These are phyloP conservation scores for Saccharomyces hybrid DNA, from an alignment of 1,139 yeast species.

Conservation along the genomic window DNA sequence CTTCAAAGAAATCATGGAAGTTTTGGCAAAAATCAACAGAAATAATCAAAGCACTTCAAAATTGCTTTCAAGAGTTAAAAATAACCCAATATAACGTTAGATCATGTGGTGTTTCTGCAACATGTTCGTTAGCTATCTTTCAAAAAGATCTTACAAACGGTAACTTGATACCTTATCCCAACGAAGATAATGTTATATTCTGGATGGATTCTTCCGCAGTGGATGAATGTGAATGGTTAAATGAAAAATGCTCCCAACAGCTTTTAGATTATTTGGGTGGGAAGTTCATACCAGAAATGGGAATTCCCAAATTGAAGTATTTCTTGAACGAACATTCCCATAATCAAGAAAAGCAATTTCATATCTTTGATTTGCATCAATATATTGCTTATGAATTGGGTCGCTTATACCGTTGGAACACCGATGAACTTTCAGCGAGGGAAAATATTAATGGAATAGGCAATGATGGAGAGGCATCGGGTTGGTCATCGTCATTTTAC, in stretches of 20 bases:
- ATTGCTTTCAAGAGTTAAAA: constrained; percentile 17
- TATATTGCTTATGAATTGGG: constrained; percentile 39
- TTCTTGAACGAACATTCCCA: constrained; percentile 26
- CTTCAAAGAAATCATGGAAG: constrained; percentile 17
- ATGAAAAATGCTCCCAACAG: constrained; percentile 18
- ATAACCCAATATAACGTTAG: constrained; percentile 11
- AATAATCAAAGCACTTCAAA: constrained; percentile 29
- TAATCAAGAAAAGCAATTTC: constrained; percentile 8
- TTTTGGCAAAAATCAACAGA: constrained; percentile 41
- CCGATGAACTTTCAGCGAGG: neutral
- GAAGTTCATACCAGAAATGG: constrained; percentile 47
- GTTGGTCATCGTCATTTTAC: constrained; percentile 38
- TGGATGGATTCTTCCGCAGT: constrained; percentile 54
- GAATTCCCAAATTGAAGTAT: constrained; percentile 43
- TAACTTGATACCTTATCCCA: constrained; percentile 20
- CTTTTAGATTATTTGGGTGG: constrained; percentile 37
- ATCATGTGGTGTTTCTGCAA: constrained; percentile 38
- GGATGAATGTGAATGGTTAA: constrained; percentile 33
- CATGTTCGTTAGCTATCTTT: constrained; percentile 47
- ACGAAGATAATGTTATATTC: constrained; percentile 39
- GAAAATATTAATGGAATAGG: constrained; percentile 13
- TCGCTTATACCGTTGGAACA: constrained; percentile 8
- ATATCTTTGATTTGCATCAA: constrained; percentile 45
- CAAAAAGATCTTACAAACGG: constrained; percentile 7
- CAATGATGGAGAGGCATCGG: constrained; percentile 49